Percentiles rank a stretch among this genome's conserved stretches.
Conservation (phyloP, 495 filamentous ascomycete genomes). For the Aspergillus conjunctus region DNA sequence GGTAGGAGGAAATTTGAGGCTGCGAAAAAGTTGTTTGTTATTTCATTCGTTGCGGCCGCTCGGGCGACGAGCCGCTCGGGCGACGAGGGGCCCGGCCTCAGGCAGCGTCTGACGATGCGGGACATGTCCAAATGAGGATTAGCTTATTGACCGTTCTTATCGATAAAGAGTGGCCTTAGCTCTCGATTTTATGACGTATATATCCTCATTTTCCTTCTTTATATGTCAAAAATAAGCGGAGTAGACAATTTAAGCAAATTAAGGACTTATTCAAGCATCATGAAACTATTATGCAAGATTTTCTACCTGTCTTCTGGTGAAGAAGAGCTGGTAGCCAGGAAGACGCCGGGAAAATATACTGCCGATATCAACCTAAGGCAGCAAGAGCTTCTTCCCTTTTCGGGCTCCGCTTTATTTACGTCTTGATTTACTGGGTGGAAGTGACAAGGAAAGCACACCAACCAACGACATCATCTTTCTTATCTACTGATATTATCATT, state of each 20-base stretch:
- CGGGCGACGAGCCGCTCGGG: no score
- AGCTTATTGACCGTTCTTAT: conserved; percentile 21
- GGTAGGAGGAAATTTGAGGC: neutral
- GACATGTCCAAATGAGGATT: conserved; percentile 18
- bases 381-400: conserved; percentile 16
- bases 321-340: neutral
- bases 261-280: neutral
- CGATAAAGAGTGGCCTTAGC: conserved; percentile 31
- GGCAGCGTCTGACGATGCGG: conserved; percentile 21
- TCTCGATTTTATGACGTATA: conserved; percentile 1
- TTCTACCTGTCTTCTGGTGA: neutral
- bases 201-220: neutral
- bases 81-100: conserved; percentile 9
- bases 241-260: neutral
- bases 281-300: neutral
- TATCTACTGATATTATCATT: conserved; percentile 1
- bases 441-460: no score
- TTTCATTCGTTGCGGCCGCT: no score
- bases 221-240: neutral
- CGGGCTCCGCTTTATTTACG: conserved; percentile 5
- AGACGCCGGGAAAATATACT: conserved; percentile 38
- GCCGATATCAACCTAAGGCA: conserved; percentile 22
- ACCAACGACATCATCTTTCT: neutral
- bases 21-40: neutral
- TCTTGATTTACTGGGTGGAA: no score